A percentile compares a stretch with the other conserved stretches of the same genome.
Conservation (phyloP, 2,329 filamentous ascomycete species). For the Falciphora oryzae region DNA sequence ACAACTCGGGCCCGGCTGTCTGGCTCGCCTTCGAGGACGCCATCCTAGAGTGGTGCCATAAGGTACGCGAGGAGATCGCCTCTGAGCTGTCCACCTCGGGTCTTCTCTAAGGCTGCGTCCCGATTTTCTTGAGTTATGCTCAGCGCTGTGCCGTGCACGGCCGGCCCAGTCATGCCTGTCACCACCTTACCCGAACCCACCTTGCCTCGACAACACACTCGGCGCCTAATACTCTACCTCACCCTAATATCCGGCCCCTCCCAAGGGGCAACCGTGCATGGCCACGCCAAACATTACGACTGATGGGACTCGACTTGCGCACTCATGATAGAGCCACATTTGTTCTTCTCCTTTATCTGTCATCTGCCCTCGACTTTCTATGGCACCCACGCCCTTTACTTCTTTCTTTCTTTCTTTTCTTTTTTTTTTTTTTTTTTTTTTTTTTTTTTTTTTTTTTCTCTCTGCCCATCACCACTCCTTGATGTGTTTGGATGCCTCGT, state of each 20-base stretch:
- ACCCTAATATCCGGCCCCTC: not conserved
- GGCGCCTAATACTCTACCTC: not conserved
- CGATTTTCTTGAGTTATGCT: not conserved
- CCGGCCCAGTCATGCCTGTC: not conserved
- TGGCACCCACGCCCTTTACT: not conserved
- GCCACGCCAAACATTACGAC: not conserved
- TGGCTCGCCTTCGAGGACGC: slow-evolving; percentile 83
- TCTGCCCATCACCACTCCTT: not conserved
- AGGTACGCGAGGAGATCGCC: slow-evolving; percentile 76
- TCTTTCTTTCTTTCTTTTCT: not conserved
- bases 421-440: too few species aligned
- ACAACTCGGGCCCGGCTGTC: slow-evolving; percentile 52
- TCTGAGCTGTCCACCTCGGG: slow-evolving; percentile 46
- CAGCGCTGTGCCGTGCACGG: too few species aligned
- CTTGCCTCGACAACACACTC: not conserved
- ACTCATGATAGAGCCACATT: not conserved
- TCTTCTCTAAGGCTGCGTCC: not conserved
- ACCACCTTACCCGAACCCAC: not conserved
- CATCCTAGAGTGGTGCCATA: slow-evolving; percentile 75
- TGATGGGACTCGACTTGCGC: not conserved
- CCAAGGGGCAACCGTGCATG: not conserved
- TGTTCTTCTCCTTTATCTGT: slow-evolving; percentile 5
- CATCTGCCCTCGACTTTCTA: slow-evolving; percentile 3
- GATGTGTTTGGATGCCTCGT: not conserved
- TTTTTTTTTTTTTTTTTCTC: slow-evolving; percentile 4